A percentile compares a stretch with the other conserved stretches of the same genome.
phyloP scores from a whole-genome alignment of 768 basidiomycete species.

The Rhizopogon salebrosus region DNA sequence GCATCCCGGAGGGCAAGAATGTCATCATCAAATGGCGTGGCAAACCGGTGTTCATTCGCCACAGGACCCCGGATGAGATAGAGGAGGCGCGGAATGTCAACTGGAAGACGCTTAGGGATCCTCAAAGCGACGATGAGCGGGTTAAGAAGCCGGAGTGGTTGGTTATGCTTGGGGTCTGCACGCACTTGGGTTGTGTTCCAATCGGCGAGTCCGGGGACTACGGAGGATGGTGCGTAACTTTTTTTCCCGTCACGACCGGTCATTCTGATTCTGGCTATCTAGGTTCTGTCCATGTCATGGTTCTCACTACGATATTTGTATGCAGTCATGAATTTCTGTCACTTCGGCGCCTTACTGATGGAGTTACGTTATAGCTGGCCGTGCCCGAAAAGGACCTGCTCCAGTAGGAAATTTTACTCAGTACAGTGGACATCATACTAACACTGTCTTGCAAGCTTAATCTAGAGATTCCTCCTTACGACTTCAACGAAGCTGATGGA shows the following conservation, averaged over 20 bases:
- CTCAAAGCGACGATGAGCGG: slow-evolving; percentile 83
- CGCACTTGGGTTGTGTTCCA: slow-evolving; percentile 97
- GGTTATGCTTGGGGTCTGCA: slow-evolving; percentile 91
- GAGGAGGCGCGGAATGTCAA: slow-evolving; percentile 83
- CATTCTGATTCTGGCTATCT: background rate
- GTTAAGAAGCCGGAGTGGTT: slow-evolving; percentile 96
- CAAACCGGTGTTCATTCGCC: slow-evolving; percentile 99
- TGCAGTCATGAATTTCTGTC: slow-evolving; percentile 21
- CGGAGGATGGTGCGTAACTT: slow-evolving; percentile 83
- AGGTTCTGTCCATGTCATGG: slow-evolving; percentile 99
- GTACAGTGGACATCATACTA: slow-evolving; percentile 1
- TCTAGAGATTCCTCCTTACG: slow-evolving; percentile 87
- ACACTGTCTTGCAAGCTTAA: slow-evolving; percentile 57
- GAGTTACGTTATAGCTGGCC: slow-evolving; percentile 59
- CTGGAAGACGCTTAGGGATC: slow-evolving; percentile 88
- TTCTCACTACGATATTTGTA: slow-evolving; percentile 96
- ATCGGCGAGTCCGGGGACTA: slow-evolving; percentile 97
- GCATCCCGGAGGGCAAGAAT: slow-evolving; percentile 96
- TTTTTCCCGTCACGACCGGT: background rate
- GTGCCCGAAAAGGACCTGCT: slow-evolving; percentile 93
- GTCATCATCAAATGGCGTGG: slow-evolving; percentile 99
- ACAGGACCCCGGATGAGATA: slow-evolving; percentile 88
- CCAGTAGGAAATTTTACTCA: slow-evolving; percentile 52
- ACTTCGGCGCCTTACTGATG: slow-evolving; percentile 6
- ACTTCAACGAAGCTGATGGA: slow-evolving; percentile 81